A percentile compares a stretch with the other conserved stretches of the same genome.
phyloP scores from a whole-genome alignment of 2,329 filamentous ascomycete genomes.

The Herpotrichia juniperi region DNA sequence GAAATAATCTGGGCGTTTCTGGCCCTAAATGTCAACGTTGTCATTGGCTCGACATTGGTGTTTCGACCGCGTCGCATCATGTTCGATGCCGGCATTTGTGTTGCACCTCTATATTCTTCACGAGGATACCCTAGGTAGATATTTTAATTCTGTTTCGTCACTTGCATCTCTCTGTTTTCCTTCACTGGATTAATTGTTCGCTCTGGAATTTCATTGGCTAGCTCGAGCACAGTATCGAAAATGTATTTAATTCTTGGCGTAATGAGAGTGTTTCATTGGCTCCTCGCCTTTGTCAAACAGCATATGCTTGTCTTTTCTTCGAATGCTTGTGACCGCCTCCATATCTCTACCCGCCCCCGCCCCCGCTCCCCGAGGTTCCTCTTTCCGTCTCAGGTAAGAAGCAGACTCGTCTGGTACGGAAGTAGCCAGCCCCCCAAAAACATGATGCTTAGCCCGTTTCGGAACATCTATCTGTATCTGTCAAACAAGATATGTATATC shows the following conservation, averaged over 20 bases:
- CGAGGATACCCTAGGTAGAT: neutral
- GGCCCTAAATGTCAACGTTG: neutral
- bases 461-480: constrained; percentile 2
- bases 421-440: constrained; percentile 11
- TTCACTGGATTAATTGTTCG: neutral
- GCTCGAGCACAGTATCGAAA: neutral
- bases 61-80: constrained; percentile 9
- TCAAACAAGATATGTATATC: constrained; percentile 2
- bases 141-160: neutral
- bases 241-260: neutral
- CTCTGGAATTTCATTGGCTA: neutral
- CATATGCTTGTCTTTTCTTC: neutral
- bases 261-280: neutral
- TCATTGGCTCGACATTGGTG: neutral
- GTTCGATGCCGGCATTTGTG: neutral
- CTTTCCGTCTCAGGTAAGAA: neutral
- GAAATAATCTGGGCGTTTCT: neutral
- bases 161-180: neutral
- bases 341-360: neutral
- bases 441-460: constrained; percentile 35
- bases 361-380: neutral
- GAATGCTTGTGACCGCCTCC: neutral
- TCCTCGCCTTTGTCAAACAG: neutral
- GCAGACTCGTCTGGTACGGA: neutral
- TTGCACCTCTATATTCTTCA: neutral